phyloP scores from a whole-genome alignment of 225 moss, liverwort and hornwort genomes.

The Physcomitrellopsis africana region DNA sequence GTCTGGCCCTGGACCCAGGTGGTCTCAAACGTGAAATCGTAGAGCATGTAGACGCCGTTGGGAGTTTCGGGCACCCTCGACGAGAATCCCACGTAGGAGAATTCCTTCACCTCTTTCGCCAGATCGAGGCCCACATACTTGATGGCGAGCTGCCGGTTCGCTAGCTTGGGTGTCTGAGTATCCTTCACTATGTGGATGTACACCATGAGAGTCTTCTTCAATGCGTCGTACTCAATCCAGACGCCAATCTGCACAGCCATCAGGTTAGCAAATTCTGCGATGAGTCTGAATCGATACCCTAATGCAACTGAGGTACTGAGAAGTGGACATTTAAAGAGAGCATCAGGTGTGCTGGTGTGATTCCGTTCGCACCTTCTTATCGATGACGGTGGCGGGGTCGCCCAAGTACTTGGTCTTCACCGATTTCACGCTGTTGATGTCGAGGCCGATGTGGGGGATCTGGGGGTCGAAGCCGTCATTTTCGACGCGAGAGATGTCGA shows the following conservation, averaged over 20 bases:
- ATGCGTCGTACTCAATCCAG: slow-evolving; percentile 53
- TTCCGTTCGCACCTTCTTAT: slow-evolving; percentile 33
- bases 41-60: no score
- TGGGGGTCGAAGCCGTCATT: slow-evolving; percentile 31
- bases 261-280: not conserved
- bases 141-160: slow-evolving; percentile 47
- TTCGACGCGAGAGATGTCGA: slow-evolving; percentile 44
- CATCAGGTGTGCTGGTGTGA: not conserved
- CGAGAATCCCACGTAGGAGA: no score
- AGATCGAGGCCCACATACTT: no score
- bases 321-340: no score
- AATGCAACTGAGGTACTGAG: no score
- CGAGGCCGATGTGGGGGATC: slow-evolving; percentile 51
- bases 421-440: slow-evolving; percentile 66
- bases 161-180: slow-evolving; percentile 36
- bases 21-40: no score
- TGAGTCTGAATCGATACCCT: no score
- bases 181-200: slow-evolving; percentile 54
- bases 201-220: slow-evolving; percentile 46
- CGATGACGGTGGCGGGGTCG: slow-evolving; percentile 38
- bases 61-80: no score
- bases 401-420: slow-evolving; percentile 56
- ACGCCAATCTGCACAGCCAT: slow-evolving; percentile 39
- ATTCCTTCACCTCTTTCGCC: no score
- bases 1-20: no score